Conservation (phyloP, 352 stramenopile genomes). For the Phytophthora tubulina region DNA sequence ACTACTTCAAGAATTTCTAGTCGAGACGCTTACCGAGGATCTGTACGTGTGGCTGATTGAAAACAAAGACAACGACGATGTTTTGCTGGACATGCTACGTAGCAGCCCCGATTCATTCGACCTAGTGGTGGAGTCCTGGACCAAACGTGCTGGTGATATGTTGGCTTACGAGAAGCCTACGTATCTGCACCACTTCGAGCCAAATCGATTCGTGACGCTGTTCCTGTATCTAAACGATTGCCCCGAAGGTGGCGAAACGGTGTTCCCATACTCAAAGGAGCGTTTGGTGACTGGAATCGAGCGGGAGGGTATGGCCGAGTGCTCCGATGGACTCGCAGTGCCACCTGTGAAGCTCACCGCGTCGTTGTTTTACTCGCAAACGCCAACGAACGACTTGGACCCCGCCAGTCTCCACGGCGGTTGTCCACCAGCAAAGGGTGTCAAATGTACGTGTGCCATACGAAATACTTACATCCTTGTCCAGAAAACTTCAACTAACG, state of each 20-base stretch:
- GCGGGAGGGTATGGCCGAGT: conserved; percentile 72
- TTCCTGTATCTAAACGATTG: conserved; percentile 97
- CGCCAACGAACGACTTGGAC: conserved; percentile 65
- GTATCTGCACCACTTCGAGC: conserved; percentile 68
- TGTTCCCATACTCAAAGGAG: conserved; percentile 91
- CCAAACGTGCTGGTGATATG: conserved; percentile 51
- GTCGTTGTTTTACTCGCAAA: conserved; percentile 81
- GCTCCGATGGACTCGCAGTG: conserved; percentile 70
- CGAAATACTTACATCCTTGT: neutral
- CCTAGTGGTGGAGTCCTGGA: conserved; percentile 56
- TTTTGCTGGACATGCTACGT: conserved; percentile 58
- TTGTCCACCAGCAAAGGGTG: conserved; percentile 61
- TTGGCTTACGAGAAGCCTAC: conserved; percentile 63
- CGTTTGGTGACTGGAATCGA: conserved; percentile 65
- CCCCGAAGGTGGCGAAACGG: conserved; percentile 92
- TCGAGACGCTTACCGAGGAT: conserved; percentile 42
- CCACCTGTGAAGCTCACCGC: conserved; percentile 72
- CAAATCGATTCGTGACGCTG: conserved; percentile 95
- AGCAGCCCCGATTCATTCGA: conserved; percentile 52
- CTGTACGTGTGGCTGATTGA: conserved; percentile 62
- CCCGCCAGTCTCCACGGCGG: conserved; percentile 71
- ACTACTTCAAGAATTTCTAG: conserved; percentile 57
- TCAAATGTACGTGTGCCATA: conserved; percentile 61
- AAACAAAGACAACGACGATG: conserved; percentile 60
- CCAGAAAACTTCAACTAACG: conserved; percentile 9